Base-by-base conservation (phyloP, 1,284 basidiomycete species). In the Leccinum subrobustum region DNA sequence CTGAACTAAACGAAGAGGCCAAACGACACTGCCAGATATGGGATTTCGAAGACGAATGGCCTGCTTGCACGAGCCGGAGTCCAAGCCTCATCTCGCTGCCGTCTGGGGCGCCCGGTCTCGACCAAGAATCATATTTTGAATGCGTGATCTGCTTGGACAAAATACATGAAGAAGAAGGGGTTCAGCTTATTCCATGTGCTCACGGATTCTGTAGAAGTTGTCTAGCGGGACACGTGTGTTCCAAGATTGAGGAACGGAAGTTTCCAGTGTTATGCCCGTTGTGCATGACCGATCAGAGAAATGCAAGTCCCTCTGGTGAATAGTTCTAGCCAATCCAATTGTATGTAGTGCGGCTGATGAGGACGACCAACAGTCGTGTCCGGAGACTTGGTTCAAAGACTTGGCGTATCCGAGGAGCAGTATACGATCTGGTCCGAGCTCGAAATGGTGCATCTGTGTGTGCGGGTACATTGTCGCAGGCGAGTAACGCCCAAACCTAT, bases 191-290 rank as follows among this genome's bases (percentile, higher is more conserved):
- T 25, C 68, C 68, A 42, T 72, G 70, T 52, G 54, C 61, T 58
- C 68, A 70, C 29, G 65, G 62, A 27, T 66, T 70, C 25, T 70
- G 68, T 69, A 76, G 82, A 57, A 69, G 72, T 3, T 89, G 88
- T 67, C 68, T 87, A 20, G 71, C 71, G 31, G 67, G 71, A 9
- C 79, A 86, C 57, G 73, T 84, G 9, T 65, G 68, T n/a, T 75
- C 78, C 5, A 82, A 82, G 65, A 72, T 89, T 18, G 68, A 75
- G 4, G 81, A 86, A 39, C 79, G 79, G 58, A 77, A 75, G 14
- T 88, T 81, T 63, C 87, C 87, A 0, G 81, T 89, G 37, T 64
- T 81, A 4, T 89, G 88, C 66, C 87, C 88, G 1, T 64, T 75
- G 4, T 89, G 87, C 65, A 68, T 76, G 20, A 70, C 75, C 1